These are phyloP conservation scores for Colletotrichum neosansevieriae DNA, from an alignment of 2,329 filamentous ascomycete genomes.

Conservation along the genomic window DNA sequence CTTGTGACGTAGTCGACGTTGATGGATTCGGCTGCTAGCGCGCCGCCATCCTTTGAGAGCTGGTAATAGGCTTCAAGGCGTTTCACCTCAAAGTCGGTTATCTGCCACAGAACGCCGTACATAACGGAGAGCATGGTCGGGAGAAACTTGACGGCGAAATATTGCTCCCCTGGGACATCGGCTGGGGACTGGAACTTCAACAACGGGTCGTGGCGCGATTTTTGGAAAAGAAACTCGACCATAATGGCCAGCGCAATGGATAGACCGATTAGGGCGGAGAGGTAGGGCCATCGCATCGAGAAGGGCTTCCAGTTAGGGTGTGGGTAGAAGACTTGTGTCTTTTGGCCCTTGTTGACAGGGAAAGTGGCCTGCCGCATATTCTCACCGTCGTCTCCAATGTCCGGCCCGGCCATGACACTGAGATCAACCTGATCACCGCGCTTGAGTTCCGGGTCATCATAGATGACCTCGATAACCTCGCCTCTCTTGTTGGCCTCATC, in stretches of 20 bases:
- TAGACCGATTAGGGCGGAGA: conserved; percentile 64
- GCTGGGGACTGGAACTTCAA: conserved; percentile 62
- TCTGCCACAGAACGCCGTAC: conserved; percentile 75
- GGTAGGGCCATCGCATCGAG: conserved; percentile 73
- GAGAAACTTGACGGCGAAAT: conserved; percentile 73
- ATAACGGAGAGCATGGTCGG: conserved; percentile 72
- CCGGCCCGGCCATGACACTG: conserved; percentile 62
- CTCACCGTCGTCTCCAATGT: conserved; percentile 43
- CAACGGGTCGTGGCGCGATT: conserved; percentile 58
- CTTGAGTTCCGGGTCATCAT: conserved; percentile 51
- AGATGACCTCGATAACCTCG: conserved; percentile 69
- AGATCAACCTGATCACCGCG: conserved; percentile 59
- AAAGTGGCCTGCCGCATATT: conserved; percentile 54
- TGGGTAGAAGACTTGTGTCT: conserved; percentile 68
- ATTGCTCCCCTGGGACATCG: conserved; percentile 63
- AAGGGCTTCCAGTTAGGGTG: conserved; percentile 76
- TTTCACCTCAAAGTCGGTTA: conserved; percentile 74
- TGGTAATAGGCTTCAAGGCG: conserved; percentile 77
- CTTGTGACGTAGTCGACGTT: conserved; percentile 81
- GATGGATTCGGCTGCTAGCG: conserved; percentile 73
- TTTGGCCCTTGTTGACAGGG: conserved; percentile 50
- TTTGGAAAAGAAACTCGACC: conserved; percentile 68
- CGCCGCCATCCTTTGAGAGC: conserved; percentile 70
- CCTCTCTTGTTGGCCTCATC: conserved; percentile 70
- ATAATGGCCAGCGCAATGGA: conserved; percentile 64